phyloP scores from a whole-genome alignment of 2,329 filamentous ascomycete genomes.

The Penicillium sp. region DNA sequence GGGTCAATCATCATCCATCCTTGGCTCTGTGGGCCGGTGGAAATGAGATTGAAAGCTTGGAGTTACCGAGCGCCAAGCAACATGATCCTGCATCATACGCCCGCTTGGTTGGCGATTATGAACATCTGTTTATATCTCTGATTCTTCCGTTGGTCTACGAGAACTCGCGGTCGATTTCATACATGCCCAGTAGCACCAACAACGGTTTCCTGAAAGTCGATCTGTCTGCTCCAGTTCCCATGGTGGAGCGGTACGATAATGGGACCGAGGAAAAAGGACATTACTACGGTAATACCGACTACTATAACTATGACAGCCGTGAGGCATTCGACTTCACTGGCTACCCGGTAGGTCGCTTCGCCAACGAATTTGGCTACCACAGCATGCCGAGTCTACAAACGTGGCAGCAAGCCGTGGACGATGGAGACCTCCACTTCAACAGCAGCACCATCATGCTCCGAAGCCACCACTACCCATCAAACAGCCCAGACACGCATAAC shows the following conservation, averaged over 20 bases:
- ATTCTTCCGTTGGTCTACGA: constrained; percentile 57
- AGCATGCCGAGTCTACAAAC: constrained; percentile 60
- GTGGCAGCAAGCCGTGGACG: constrained; percentile 54
- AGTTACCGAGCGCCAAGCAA: constrained; percentile 45
- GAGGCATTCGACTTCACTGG: constrained; percentile 54
- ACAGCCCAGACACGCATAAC: constrained; percentile 48
- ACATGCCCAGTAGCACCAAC: constrained; percentile 59
- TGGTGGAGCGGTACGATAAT: constrained; percentile 58
- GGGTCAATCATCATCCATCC: constrained; percentile 60
- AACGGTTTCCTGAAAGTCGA: constrained; percentile 58
- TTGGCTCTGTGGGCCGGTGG: constrained; percentile 55
- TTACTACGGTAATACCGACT: constrained; percentile 60
- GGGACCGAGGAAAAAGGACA: constrained; percentile 42
- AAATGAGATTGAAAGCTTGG: constrained; percentile 60
- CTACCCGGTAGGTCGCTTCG: constrained; percentile 60
- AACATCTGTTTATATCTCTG: constrained; percentile 56
- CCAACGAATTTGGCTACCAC: constrained; percentile 63
- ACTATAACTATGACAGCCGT: constrained; percentile 57
- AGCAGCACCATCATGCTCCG: constrained; percentile 54
- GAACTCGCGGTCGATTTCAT: constrained; percentile 59
- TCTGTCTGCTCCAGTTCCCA: constrained; percentile 52
- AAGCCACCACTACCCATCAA: constrained; percentile 59
- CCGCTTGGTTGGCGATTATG: constrained; percentile 52
- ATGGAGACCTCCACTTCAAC: constrained; percentile 56
- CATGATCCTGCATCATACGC: constrained; percentile 46